Evolutionary conservation across 1,284 basidiomycete species (phyloP), one percentile per base, ranked within the genome.

Genomic region (Tilletia indica): DNA sequence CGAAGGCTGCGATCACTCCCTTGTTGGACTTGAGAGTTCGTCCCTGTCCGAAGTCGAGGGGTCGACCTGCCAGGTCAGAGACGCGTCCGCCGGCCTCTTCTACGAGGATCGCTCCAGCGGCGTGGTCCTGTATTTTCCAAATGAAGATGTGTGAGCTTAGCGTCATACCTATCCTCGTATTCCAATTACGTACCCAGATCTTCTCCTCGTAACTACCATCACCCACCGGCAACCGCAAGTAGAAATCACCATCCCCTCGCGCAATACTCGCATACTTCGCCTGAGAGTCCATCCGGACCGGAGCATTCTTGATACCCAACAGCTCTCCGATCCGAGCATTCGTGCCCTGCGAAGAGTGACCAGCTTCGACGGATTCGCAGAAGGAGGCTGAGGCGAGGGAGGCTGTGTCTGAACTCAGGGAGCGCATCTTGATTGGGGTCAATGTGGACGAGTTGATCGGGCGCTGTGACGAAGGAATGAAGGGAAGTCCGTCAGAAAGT

Each of bases 241-340:
- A 99, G 48, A 91, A 90, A 14, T 91, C 91, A 0, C 94, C 94
- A 74, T 97, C 93, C 0, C 94, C 94, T 56, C 95, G 87, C 1
- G 91, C 90, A 19, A 98, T 89, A 79, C 91, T 91, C 42, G 91
- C 91, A 81, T 99, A 99, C 86, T 99, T 99, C 8, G 94, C 94
- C 85, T 98, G 96, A 83, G 92, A 94, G 85, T 99, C 97, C 94
- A 99, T 97, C 38, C 93, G 88, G n/a, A 91, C 87, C 56, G 92
- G 89, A 21, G 87, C 82, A 42, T 88, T 86, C 11, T 89, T 89
- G 72, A 96, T 89, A 16, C 88, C 88, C 38, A 97, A 87, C 3
- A 91, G 80, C 68, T 88, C 84, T 0, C 92, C 90, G 61, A 97
- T 91, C 11, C 88, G 88, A 56, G 89, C 89, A 82, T 86, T 86